Conservation (phyloP, 768 basidiomycete species). For the Lanmaoa pseudosensibilis region DNA sequence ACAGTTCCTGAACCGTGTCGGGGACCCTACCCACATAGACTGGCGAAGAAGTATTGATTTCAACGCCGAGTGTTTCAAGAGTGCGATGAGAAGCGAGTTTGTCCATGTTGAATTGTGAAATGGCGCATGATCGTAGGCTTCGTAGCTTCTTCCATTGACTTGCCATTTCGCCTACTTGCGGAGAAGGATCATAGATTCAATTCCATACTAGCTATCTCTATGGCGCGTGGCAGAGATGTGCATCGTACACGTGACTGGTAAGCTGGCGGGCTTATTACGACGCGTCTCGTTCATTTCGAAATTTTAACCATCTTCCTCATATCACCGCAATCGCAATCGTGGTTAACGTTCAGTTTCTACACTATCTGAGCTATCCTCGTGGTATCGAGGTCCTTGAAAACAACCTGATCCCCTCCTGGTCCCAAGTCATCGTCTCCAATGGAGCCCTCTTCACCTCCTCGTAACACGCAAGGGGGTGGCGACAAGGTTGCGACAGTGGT, state of each 20-base stretch:
- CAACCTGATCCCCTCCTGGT: background rate
- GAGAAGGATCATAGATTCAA: background rate
- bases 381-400: too few species aligned
- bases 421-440: background rate
- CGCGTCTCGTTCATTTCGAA: too few species aligned
- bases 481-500: too few species aligned
- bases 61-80: background rate
- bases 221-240: too few species aligned
- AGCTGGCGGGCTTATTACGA: too few species aligned
- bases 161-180: background rate
- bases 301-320: too few species aligned
- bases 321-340: too few species aligned
- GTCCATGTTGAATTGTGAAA: background rate
- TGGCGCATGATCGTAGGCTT: background rate
- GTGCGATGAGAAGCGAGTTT: background rate
- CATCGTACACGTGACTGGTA: too few species aligned
- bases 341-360: too few species aligned
- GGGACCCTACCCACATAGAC: background rate
- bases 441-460: background rate
- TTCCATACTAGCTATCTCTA: too few species aligned
- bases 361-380: too few species aligned
- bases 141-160: background rate
- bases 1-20: background rate
- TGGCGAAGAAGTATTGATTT: background rate
- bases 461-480: background rate